Percentiles rank a stretch among this genome's conserved stretches.
phyloP scores from a whole-genome alignment of 169 alveolate species.

The Cryptosporidium sp. region DNA sequence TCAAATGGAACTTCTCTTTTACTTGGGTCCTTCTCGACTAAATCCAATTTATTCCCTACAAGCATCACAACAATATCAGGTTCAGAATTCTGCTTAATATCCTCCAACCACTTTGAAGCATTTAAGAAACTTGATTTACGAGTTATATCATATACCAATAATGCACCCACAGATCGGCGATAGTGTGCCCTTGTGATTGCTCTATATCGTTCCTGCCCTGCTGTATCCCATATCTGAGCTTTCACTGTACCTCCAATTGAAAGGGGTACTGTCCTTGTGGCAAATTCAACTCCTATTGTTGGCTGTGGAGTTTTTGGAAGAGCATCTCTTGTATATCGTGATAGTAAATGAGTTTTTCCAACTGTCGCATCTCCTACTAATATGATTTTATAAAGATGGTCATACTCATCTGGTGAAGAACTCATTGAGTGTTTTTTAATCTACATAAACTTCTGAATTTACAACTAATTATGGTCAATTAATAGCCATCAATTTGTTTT shows the following conservation, averaged over 20 bases:
- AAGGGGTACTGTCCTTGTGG: conserved; percentile 96
- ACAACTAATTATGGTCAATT: background rate
- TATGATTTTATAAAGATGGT: conserved; percentile 89
- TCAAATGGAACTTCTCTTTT: conserved; percentile 89
- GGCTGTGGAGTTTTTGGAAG: conserved; percentile 96
- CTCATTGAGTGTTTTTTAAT: conserved; percentile 24
- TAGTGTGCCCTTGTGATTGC: conserved; percentile 94
- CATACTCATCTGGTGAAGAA: conserved; percentile 84
- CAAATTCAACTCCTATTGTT: conserved; percentile 99
- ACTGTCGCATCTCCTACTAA: conserved; percentile 97
- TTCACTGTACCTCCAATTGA: conserved; percentile 95
- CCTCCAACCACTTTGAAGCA: conserved; percentile 93
- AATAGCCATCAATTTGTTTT: background rate
- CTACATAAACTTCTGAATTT: conserved; percentile 9
- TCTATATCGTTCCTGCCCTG: conserved; percentile 95
- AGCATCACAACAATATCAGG: conserved; percentile 97
- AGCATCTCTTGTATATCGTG: conserved; percentile 95
- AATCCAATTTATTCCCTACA: conserved; percentile 99
- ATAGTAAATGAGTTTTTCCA: conserved; percentile 94
- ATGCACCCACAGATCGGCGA: conserved; percentile 96
- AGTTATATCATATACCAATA: conserved; percentile 94
- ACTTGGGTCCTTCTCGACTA: conserved; percentile 90
- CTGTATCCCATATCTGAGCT: conserved; percentile 95
- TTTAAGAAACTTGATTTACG: conserved; percentile 90
- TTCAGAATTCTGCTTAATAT: conserved; percentile 96